Evolutionary conservation across 441 rosid genomes (phyloP), one percentile per base, ranked within the genome.

Genomic region (Raphanus hybrid): DNA sequence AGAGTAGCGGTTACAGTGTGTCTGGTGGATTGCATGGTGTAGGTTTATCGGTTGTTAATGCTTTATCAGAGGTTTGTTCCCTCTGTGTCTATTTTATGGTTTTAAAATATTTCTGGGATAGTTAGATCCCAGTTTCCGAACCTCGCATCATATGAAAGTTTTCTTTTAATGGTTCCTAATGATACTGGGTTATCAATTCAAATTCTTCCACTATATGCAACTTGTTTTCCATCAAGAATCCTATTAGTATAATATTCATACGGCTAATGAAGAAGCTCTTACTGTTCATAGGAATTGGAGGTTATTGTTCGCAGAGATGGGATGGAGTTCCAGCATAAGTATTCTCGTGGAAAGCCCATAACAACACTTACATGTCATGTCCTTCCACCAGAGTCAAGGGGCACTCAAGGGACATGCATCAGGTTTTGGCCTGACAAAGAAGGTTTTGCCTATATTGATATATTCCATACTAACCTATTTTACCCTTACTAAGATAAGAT

Each of bases 1-100:
- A 90, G 72, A 91, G 93, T 75, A 93, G 98, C 71, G 99, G 99
- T 32, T 96, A 96, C 74, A 91, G 84, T 68, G 97, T 96, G 64
- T 96, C 99, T 71, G 99, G 99, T 70, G 99, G 99, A 75, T 80
- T 96, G 76, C 98, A 96, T 64, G 99, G 99, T 75, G 99, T 96
- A 61, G 99, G 99, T 72, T 89, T 96, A 76, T 93, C 97, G 5
- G 99, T 93, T 80, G 99, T 96, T 71, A 96, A 96, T 88, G 98
- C 98, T 57, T 85, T 93, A 83, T 96, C 99, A 39, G 97, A 93
- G 97, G 98, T 96, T 69, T 66, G 86, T 62, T 29, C 34, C 34
- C 10, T 60, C 0, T 10, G 27, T 41, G 55, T 43, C 50, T 32
- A 5, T 39, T 45, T 12, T 35, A 34, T 72, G 48, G 34, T 67